Base-by-base conservation (phyloP, 495 filamentous ascomycete species). In the Saxophila tyrrhenica region DNA sequence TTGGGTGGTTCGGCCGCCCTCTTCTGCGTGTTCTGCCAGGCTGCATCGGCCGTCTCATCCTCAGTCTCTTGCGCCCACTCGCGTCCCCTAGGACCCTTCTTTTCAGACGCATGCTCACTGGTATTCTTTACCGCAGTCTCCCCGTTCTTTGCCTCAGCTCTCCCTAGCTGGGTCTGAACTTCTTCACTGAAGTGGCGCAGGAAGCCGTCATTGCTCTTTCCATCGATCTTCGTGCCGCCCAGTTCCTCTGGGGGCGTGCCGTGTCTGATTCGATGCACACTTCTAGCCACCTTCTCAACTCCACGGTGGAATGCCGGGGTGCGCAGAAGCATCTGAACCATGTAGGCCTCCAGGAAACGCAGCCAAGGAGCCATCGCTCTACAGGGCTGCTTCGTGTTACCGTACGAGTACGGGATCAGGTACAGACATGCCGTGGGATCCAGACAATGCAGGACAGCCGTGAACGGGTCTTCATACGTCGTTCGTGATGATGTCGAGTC, bases 221-320 rank as follows among this genome's bases (percentile, higher is more conserved):
- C 3, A 21, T 69, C 66, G 22, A 67, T 55, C 19, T 63, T 67
- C 32, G 65, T 69, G 39, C 66, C 66, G 24, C 66, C 66, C 53
- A 66, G 56, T 55, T 69, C 65, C 55, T 69, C 65, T 16, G 61
- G 56, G 22, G 65, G 65, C 32, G 35, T 59, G 39, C 65, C 65
- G 32, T 67, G 41, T 11, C 52, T 52, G 13, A 67, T n/a, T 35
- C 59, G 54, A 39, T 56, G 48, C 2, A 67, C 48, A 16, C 42
- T 35, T 39, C 49, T 59, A 17, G 65, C 65, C n/a, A 66, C 55
- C 35, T 55, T 58, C 22, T 62, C 60, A 19, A 69, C 66, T 15
- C 46, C 58, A 23, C 62, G 54, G 44, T 67, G 66, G 58, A 69
- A 69, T 22, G 52, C 38, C 2, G 66, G 65, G 16, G 56, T 65